phyloP scores from a whole-genome alignment of 768 basidiomycete genomes.

The Panaeolus papilionaceus region DNA sequence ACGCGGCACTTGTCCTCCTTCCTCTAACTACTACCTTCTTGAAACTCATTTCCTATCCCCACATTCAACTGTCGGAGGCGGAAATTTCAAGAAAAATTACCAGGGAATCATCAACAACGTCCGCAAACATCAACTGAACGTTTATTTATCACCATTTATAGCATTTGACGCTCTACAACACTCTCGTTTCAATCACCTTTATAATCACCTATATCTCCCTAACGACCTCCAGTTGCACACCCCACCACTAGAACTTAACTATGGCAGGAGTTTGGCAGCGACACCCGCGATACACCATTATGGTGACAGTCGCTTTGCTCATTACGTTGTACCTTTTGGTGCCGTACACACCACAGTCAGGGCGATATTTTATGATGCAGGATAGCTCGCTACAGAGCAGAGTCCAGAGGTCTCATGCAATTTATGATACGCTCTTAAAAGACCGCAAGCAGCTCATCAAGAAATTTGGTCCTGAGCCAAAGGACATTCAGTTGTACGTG shows the following conservation, averaged over 20 bases:
- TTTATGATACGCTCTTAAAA: slow-evolving; percentile 50
- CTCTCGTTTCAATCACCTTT: slow-evolving; percentile 6
- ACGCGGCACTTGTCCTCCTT: neutral
- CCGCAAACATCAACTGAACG: neutral
- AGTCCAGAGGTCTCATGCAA: slow-evolving; percentile 47
- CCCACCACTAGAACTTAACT: slow-evolving; percentile 1
- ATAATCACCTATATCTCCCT: slow-evolving; percentile 8
- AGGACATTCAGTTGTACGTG: slow-evolving; percentile 53
- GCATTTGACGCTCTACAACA: neutral
- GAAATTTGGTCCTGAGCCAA: slow-evolving; percentile 58
- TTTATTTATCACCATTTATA: slow-evolving; percentile 6
- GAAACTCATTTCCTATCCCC: neutral
- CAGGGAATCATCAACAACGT: neutral
- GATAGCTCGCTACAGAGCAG: slow-evolving; percentile 46
- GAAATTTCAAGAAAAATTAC: neutral
- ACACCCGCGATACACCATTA: slow-evolving; percentile 59
- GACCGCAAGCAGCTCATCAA: slow-evolving; percentile 55
- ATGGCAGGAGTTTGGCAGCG: slow-evolving; percentile 43
- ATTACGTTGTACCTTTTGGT: slow-evolving; percentile 55
- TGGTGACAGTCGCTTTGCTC: slow-evolving; percentile 46
- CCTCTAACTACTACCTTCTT: neutral
- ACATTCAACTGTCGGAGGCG: slow-evolving; percentile 11
- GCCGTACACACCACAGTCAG: slow-evolving; percentile 33
- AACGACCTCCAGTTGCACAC: slow-evolving; percentile 5
- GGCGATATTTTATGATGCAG: slow-evolving; percentile 25